Base-by-base conservation (phyloP, 106 monocot genomes). In the Allium cepa region DNA sequence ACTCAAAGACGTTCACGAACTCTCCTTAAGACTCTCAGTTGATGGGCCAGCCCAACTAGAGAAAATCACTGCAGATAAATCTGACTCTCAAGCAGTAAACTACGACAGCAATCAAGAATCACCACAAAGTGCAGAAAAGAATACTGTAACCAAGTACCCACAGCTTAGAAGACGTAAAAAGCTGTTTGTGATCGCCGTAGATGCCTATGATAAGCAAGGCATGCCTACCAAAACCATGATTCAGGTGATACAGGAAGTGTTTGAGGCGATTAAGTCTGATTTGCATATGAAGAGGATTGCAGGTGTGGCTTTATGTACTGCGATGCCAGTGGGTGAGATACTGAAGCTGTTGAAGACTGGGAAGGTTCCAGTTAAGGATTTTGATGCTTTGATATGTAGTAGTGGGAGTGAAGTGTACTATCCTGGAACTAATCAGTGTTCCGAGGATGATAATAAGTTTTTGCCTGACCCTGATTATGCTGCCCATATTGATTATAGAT, bases 401-500 rank as follows among this genome's bases (percentile, higher is more conserved):
- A 83, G 87, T 53, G 87, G 87, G 7, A 72, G 80, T 62, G 87
- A 80, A 70, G 80, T 87, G 9, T 87, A 83, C 72, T 87, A 87
- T 50, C 87, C 87, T 0, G 79, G 83, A 9, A 83, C 71, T 28
- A 55, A 16, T 56, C 73, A 73, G 66, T 73, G 78, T 61, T 61
- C 16, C 10, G 72, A 71, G 71, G 64, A 73, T 76, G 4, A 74
- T 1, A 71, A 76, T 10, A 72, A 72, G 46, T 69, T 79, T 8
- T 63, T 55, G 15, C 69, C 82, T 0, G 93, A 93, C 53, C 86
- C 88, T 10, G 89, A 93, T 46, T 89, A 93, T 64, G 72, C 79
- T 2, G 67, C 86, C 0, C 93, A 93, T 26, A 89, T 86, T 11
- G 89, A 89, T 16, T 86, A 93, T 45, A 75, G 93, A 7, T 93